Conservation (phyloP, 2,329 filamentous ascomycete genomes). For the Talaromyces sp. region DNA sequence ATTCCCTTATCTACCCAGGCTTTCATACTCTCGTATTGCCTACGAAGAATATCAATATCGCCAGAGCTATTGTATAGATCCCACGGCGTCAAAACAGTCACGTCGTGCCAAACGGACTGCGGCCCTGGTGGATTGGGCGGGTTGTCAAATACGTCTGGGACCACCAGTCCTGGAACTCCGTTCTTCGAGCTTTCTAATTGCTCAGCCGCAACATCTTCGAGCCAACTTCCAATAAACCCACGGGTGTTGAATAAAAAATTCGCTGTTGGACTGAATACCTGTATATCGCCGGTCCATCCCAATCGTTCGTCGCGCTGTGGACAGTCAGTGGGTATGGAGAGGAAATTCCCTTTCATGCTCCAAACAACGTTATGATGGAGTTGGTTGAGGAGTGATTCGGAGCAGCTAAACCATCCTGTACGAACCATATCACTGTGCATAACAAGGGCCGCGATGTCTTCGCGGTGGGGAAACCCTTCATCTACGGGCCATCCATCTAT, state of each 20-base stretch:
- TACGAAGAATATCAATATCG: constrained; percentile 32
- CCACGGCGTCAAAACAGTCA: constrained; percentile 36
- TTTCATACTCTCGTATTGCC: constrained; percentile 37
- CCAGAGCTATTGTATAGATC: constrained; percentile 33
- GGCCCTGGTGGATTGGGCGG: constrained; percentile 9
- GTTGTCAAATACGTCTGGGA: too few relatives aligned
- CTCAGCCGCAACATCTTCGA: constrained; percentile 45
- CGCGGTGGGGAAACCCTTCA: neutral
- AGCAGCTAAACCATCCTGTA: constrained; percentile 35
- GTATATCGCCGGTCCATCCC: constrained; percentile 54
- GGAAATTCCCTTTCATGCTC: constrained; percentile 59
- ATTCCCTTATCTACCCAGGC: constrained; percentile 38
- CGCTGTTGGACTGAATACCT: constrained; percentile 51
- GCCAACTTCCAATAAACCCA: constrained; percentile 52
- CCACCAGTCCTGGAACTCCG: too few relatives aligned
- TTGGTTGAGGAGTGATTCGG: constrained; percentile 51
- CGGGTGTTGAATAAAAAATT: constrained; percentile 54
- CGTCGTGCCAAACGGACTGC: constrained; percentile 42
- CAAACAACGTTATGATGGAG: constrained; percentile 55
- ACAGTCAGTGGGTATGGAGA: constrained; percentile 57
- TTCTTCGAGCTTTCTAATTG: constrained; percentile 20
- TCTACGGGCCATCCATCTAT: constrained; percentile 43
- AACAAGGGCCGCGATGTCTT: constrained; percentile 13
- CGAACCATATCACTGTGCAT: neutral
- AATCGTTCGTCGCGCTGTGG: constrained; percentile 56